Percentiles rank a stretch among this genome's conserved stretches.
phyloP scores from a whole-genome alignment of 1,284 basidiomycete genomes.

The Kwoniella shivajii region DNA sequence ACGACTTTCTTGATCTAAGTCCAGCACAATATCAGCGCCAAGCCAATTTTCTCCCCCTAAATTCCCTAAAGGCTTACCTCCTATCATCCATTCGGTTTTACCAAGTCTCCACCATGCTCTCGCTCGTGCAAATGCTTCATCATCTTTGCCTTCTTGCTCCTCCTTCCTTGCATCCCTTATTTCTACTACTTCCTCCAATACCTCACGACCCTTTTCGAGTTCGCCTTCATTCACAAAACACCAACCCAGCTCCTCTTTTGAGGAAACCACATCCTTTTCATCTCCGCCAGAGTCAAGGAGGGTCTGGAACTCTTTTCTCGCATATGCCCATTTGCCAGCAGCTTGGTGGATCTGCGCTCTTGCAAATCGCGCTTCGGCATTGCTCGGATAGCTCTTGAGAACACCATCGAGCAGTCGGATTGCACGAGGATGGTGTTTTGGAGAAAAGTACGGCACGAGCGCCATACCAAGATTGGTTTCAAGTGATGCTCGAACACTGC shows the following conservation, averaged over 20 bases:
- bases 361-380: slow-evolving; percentile 70
- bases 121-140: slow-evolving; percentile 59
- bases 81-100: slow-evolving; percentile 72
- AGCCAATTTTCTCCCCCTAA: background rate
- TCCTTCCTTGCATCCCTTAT: slow-evolving; percentile 62
- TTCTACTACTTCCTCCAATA: slow-evolving; percentile 65
- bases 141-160: slow-evolving; percentile 57
- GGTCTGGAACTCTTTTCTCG: slow-evolving; percentile 64
- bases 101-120: slow-evolving; percentile 84
- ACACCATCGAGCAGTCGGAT: slow-evolving; percentile 71
- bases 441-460: slow-evolving; percentile 82
- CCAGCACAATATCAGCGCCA: background rate
- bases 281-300: slow-evolving; percentile 52
- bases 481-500: slow-evolving; percentile 37
- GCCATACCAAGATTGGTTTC: slow-evolving; percentile 57
- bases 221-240: slow-evolving; percentile 68
- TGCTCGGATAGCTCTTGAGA: slow-evolving; percentile 64
- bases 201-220: slow-evolving; percentile 60
- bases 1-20: slow-evolving; percentile 48
- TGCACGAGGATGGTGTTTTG: slow-evolving; percentile 84
- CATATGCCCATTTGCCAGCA: slow-evolving; percentile 69
- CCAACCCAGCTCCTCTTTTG: slow-evolving; percentile 84
- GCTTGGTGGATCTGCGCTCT: slow-evolving; percentile 73
- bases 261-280: slow-evolving; percentile 62
- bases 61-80: slow-evolving; percentile 60